Percentiles rank a stretch among this genome's conserved stretches.
Evolutionary conservation across 2,329 filamentous ascomycete genomes (phyloP).

Genomic region (Exophiala bonariae): DNA sequence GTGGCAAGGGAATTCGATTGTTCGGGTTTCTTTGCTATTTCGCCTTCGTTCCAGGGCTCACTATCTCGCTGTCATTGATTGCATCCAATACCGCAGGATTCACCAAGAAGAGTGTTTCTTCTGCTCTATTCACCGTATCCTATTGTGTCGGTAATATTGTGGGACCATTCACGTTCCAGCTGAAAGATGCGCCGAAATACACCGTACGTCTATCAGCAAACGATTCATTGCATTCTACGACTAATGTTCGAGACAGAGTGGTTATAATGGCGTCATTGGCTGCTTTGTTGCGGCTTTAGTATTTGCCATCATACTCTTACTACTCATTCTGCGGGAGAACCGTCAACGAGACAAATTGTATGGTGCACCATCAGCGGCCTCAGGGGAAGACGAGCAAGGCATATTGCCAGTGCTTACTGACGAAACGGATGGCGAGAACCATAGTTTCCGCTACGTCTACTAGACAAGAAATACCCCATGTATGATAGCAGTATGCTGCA

Average conservation of each 20-base stretch:
- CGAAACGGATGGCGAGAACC: no score
- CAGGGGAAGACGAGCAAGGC: no score
- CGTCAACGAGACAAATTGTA: neutral
- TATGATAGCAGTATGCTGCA: no score
- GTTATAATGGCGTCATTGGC: neutral
- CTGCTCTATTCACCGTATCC: slow-evolving; percentile 52
- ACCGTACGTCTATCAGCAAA: neutral
- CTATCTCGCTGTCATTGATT: slow-evolving; percentile 4
- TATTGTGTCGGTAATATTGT: slow-evolving; percentile 59
- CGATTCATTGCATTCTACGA: no score
- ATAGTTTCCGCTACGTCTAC: no score
- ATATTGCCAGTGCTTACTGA: no score
- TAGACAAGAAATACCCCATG: no score
- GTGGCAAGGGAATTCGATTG: slow-evolving; percentile 30
- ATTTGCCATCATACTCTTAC: neutral
- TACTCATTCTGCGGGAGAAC: neutral
- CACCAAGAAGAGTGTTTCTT: slow-evolving; percentile 56
- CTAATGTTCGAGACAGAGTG: neutral
- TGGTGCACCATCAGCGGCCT: no score
- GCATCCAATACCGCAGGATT: slow-evolving; percentile 51
- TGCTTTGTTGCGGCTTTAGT: neutral
- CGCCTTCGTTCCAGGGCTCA: slow-evolving; percentile 35
- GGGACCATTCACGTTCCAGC: slow-evolving; percentile 37
- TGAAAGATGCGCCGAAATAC: neutral
- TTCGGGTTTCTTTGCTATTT: slow-evolving; percentile 32